Base-by-base conservation (phyloP, 495 filamentous ascomycete genomes). In the Aspergillus heteromorphus region DNA sequence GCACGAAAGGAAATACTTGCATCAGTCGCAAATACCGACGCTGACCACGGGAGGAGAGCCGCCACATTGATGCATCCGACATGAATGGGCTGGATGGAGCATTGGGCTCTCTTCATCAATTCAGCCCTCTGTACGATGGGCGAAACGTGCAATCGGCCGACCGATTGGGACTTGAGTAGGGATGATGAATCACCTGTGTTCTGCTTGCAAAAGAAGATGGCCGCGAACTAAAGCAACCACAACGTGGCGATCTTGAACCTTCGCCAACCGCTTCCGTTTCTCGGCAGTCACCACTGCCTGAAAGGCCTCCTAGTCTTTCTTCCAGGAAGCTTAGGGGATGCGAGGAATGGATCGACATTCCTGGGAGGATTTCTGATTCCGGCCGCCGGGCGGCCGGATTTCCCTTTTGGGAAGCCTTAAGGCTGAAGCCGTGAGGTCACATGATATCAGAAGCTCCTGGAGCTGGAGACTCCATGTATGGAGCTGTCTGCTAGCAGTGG, bases 261-360 rank as follows among this genome's bases (percentile, higher is more conserved):
- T 38, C 2, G 34, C n/a, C 1, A n/a, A 38, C 34, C 1, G 34
- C 34, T 38, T 38, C 34, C 34, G 34, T 38, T 13, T 38, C 13
- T 38, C 3, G 2, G 34, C 11, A 0, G 13, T 13, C 5, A n/a
- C 34, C n/a, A 14, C n/a, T 38, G 5, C 34, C 34, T 38, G 34
- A n/a, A 14, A 38, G 13, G 8, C 31, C 2, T 36, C 4, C 2
- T 5, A 13, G 34, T 3, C 23, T 27, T 7, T 27, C 23, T 3
- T 4, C 7, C 4, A 38, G n/a, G 34, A 38, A n/a, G n/a, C 8
- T 38, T 13, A 38, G 34, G 34, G 2, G 5, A 14, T 13, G 6
- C 0, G 29, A 48, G 40, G 34, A 54, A 54, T 54, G 43, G 51
- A 54, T 54, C 51, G 16, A 20, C 51, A 54, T 48, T 54, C 42